Percentiles rank a stretch among this genome's conserved stretches.
Conservation (phyloP, 345 rosid genomes). For the Syzygium aromaticum region DNA sequence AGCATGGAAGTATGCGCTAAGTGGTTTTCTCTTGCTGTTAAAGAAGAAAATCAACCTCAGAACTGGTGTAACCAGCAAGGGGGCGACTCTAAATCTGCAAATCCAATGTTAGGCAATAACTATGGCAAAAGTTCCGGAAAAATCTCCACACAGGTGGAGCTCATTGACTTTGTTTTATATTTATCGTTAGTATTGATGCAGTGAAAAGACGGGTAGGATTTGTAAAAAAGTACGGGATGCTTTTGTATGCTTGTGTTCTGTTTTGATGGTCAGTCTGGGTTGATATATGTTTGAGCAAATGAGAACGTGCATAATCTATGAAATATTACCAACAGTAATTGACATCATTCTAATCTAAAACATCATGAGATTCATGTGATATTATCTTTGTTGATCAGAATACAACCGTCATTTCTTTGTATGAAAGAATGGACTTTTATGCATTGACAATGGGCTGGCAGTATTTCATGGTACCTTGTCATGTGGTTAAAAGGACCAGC, state of each 20-base stretch:
- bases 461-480: not conserved
- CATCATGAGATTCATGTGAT: not conserved
- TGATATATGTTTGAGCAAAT: not conserved
- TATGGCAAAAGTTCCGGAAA: conserved; percentile 7
- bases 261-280: not conserved
- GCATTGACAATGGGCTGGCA: not conserved
- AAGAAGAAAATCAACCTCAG: conserved; percentile 32
- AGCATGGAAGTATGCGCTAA: conserved; percentile 80
- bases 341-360: not conserved
- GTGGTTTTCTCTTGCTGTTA: conserved; percentile 75
- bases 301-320: not conserved
- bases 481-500: not conserved
- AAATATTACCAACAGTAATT: not conserved
- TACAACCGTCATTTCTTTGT: not conserved
- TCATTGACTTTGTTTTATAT: not conserved
- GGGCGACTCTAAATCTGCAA: conserved; percentile 24
- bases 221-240: not conserved
- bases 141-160: conserved; percentile 53
- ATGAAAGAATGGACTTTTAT: not conserved
- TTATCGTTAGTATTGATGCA: not conserved
- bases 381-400: not conserved
- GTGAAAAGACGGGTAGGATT: not conserved
- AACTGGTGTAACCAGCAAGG: conserved; percentile 18
- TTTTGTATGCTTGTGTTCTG: not conserved
- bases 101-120: conserved; percentile 12